A percentile compares a stretch with the other conserved stretches of the same genome.
Conservation (phyloP, 2,329 filamentous ascomycete genomes). For the Chaetothyriales sp. region DNA sequence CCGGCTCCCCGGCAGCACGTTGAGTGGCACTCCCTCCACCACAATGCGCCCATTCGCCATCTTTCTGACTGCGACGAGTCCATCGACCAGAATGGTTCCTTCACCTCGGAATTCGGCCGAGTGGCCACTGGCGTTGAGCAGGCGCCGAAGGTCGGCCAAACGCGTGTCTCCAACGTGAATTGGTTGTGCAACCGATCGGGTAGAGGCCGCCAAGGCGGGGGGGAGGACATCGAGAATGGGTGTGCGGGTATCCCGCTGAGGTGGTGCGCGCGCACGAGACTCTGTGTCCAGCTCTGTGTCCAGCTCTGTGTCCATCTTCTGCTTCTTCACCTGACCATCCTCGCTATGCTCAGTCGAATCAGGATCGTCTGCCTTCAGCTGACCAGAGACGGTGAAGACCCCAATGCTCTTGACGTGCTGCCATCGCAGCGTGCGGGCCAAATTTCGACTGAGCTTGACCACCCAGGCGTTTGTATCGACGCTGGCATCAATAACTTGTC, state of each 20-base stretch:
- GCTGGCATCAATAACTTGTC: slow-evolving; percentile 67
- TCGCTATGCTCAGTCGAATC: slow-evolving; percentile 34
- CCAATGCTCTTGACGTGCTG: slow-evolving; percentile 82
- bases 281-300: slow-evolving; percentile 36
- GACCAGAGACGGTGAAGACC: slow-evolving; percentile 82
- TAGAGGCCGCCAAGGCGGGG: slow-evolving; percentile 52
- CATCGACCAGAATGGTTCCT: slow-evolving; percentile 80
- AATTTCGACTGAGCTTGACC: slow-evolving; percentile 70
- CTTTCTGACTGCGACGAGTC: slow-evolving; percentile 77
- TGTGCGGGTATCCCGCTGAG: slow-evolving; percentile 1
- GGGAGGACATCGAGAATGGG: slow-evolving; percentile 49
- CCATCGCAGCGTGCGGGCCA: slow-evolving; percentile 84
- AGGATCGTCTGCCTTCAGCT: slow-evolving; percentile 38
- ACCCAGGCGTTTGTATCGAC: slow-evolving; percentile 97
- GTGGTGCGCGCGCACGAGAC: not conserved
- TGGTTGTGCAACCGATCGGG: slow-evolving; percentile 65
- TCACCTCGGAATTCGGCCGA: slow-evolving; percentile 87
- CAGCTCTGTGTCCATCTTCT: slow-evolving; percentile 35
- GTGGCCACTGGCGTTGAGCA: slow-evolving; percentile 71
- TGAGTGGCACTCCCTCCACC: slow-evolving; percentile 61
- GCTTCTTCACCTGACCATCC: slow-evolving; percentile 34
- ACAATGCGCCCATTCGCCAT: slow-evolving; percentile 75
- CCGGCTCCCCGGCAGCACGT: slow-evolving; percentile 31
- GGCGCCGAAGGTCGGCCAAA: slow-evolving; percentile 70
- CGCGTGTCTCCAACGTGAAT: slow-evolving; percentile 89